Evolutionary conservation across 2,329 filamentous ascomycete genomes (phyloP).

Genomic region (Amauroascus verrucosus): DNA sequence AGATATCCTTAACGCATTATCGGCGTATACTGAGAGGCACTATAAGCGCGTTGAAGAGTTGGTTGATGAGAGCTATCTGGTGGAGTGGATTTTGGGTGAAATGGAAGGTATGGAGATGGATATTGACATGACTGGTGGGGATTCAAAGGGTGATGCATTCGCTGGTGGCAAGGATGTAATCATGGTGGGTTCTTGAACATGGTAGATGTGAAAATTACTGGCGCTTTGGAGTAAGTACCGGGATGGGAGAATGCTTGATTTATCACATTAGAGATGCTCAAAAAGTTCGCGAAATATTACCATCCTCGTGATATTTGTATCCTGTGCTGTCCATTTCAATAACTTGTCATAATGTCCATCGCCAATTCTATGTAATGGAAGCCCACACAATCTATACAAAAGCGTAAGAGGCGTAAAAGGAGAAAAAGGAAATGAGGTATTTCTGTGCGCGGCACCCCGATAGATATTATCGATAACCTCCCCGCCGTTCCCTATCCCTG

Average conservation of each 20-base stretch:
- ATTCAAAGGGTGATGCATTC: slow-evolving; percentile 17
- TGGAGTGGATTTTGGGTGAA: slow-evolving; percentile 85
- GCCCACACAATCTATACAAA: no score
- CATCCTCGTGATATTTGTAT: no score
- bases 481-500: neutral
- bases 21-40: slow-evolving; percentile 84
- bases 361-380: no score
- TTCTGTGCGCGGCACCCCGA: no score
- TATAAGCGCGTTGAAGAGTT: slow-evolving; percentile 82
- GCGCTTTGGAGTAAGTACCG: slow-evolving; percentile 1
- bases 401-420: no score
- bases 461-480: slow-evolving; percentile 1
- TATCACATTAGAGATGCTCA: neutral
- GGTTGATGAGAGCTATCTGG: slow-evolving; percentile 84
- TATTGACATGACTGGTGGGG: slow-evolving; percentile 19
- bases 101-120: slow-evolving; percentile 57
- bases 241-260: neutral
- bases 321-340: no score
- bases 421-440: no score
- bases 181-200: slow-evolving; percentile 25
- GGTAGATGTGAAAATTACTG: neutral
- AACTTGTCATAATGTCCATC: no score
- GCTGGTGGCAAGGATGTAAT: slow-evolving; percentile 32
- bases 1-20: slow-evolving; percentile 77
- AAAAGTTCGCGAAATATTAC: no score